Base-by-base conservation (phyloP, 1,139 yeast species). In the Kodamaea ohmeri region DNA sequence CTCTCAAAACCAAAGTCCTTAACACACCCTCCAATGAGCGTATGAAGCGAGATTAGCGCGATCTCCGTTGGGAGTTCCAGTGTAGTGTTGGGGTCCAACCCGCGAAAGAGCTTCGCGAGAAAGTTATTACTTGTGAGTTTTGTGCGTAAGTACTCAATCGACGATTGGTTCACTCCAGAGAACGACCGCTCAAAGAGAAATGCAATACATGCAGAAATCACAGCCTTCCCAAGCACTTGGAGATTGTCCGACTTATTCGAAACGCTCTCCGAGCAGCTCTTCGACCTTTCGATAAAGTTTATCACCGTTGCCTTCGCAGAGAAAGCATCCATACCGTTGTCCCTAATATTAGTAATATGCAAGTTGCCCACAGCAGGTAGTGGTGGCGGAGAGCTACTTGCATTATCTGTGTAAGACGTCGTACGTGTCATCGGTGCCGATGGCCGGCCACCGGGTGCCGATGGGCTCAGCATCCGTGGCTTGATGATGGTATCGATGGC, bases 1-100 rank as follows among this genome's bases (percentile, higher is more conserved):
- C 72, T 59, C 51, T 86, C 89, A 53, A 86, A 84, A 1, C 95
- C 95, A 62, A 82, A 86, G 57, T 85, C 95, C 49, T 80, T 82
- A 26, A 83, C 73, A 45, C 89, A 76, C 12, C 82, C 79, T 2
- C 95, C 95, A 19, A 86, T 52, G 17, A 83, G 56, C 20, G 82
- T 73, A 48, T 73, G 73, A 34, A 86, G 63, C 25, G 80, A 64
- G 26, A 70, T 66, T 1, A 73, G 63, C 0, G 79, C 78, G 4
- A 71, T 60, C 32, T 71, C 73, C 38, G 78, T 78, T 38, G 59
- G 63, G 11, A 52, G 43, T 13, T 51, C 49, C 24, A 53, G 70
- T 2, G 67, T 53, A 1, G 71, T 59, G 19, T 56, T 52, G 3
- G 71, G 67, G 41, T 78, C 83, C 39, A 80, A 56, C 20, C 70